Evolutionary conservation across 768 basidiomycete genomes (phyloP).

Genomic region (Fomitopsis serialis): DNA sequence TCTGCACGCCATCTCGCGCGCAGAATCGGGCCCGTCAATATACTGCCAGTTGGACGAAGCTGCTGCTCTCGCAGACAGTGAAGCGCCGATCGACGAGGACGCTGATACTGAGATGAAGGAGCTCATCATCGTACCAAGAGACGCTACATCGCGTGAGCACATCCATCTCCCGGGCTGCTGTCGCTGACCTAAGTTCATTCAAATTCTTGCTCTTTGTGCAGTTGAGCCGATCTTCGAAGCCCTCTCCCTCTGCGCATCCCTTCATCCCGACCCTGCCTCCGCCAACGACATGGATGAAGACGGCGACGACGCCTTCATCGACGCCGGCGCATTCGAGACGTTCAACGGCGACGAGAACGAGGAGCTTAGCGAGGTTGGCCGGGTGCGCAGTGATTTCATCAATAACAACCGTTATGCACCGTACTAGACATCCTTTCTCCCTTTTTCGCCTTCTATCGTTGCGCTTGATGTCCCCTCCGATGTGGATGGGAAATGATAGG

Average conservation of each 20-base stretch:
- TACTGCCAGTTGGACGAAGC: slow-evolving; percentile 84
- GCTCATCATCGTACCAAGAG: slow-evolving; percentile 66
- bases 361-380: slow-evolving; percentile 82
- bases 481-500: slow-evolving; percentile 37
- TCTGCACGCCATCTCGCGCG: slow-evolving; percentile 86
- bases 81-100: slow-evolving; percentile 28
- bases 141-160: slow-evolving; percentile 53
- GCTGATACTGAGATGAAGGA: slow-evolving; percentile 67
- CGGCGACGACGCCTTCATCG: slow-evolving; percentile 50
- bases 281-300: slow-evolving; percentile 41
- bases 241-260: slow-evolving; percentile 78
- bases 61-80: slow-evolving; percentile 10
- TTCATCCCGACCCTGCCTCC: slow-evolving; percentile 70
- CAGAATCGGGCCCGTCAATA: slow-evolving; percentile 59
- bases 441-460: slow-evolving; percentile 14
- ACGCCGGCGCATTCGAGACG: slow-evolving; percentile 34
- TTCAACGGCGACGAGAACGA: slow-evolving; percentile 60
- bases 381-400: slow-evolving; percentile 89
- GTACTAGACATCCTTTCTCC: slow-evolving; percentile 59
- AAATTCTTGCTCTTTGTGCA: slow-evolving; percentile 23
- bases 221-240: slow-evolving; percentile 85
- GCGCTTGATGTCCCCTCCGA: slow-evolving; percentile 11
- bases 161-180: background rate
- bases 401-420: slow-evolving; percentile 75
- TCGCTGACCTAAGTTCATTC: slow-evolving; percentile 1